Percentiles rank a stretch among this genome's conserved stretches.
Evolutionary conservation across 2,329 filamentous ascomycete genomes (phyloP).

Genomic region (Blastomyces percursus): DNA sequence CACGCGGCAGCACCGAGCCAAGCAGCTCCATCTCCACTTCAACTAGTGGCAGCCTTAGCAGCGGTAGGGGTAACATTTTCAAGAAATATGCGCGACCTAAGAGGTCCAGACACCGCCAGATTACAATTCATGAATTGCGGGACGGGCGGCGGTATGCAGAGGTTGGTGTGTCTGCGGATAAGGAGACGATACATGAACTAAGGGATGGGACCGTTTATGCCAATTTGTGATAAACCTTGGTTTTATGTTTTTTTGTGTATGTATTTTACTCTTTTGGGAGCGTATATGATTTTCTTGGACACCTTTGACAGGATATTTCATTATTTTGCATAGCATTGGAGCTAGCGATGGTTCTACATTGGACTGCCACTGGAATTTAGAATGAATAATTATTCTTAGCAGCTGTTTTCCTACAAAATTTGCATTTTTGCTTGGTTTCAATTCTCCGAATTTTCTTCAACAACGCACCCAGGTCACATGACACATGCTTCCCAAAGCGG

Average conservation of each 20-base stretch:
- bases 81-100: constrained; percentile 9
- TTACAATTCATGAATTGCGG: constrained; percentile 34
- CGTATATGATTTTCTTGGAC: not conserved
- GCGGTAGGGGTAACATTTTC: constrained; percentile 7
- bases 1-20: constrained; percentile 16
- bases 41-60: constrained; percentile 20
- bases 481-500: not conserved
- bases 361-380: not conserved
- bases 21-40: constrained; percentile 12
- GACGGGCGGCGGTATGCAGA: constrained; percentile 34
- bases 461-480: not conserved
- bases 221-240: constrained; percentile 22
- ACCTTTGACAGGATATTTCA: not conserved
- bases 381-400: not conserved
- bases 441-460: not conserved
- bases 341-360: not conserved
- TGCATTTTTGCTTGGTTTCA: not conserved
- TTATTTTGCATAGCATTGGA: constrained; percentile 1
- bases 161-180: constrained; percentile 28
- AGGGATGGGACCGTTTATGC: constrained; percentile 35
- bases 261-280: not conserved
- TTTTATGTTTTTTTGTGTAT: not conserved
- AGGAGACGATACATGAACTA: constrained; percentile 33
- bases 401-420: not conserved
- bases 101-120: constrained; percentile 20